phyloP scores from a whole-genome alignment of 2,329 filamentous ascomycete species.

The Fusarium zealandicum region DNA sequence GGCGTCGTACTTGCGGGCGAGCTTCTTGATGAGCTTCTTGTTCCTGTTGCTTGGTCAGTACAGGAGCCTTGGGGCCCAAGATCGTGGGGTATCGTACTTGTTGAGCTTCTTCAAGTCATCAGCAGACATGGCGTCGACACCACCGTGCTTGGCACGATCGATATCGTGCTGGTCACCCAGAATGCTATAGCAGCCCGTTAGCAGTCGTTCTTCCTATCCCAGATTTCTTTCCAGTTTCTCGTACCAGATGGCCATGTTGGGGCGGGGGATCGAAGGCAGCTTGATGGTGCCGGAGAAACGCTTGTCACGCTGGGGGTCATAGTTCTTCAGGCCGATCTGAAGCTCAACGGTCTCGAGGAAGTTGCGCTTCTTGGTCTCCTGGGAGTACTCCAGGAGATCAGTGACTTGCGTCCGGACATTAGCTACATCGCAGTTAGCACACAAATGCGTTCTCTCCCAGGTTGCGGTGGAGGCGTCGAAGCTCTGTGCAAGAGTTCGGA shows the following conservation, averaged over 20 bases:
- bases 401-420: slow-evolving; percentile 95
- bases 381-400: slow-evolving; percentile 93
- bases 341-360: slow-evolving; percentile 95
- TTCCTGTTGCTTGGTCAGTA: slow-evolving; percentile 60
- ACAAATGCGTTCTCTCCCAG: background rate
- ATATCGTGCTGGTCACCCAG: slow-evolving; percentile 90
- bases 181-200: slow-evolving; percentile 52
- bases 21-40: slow-evolving; percentile 99
- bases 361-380: slow-evolving; percentile 95
- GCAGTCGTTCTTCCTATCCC: background rate
- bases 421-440: slow-evolving; percentile 61
- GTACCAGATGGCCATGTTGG: slow-evolving; percentile 83
- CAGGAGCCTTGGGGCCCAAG: too few relatives aligned
- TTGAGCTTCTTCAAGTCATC: slow-evolving; percentile 99
- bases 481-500: background rate
- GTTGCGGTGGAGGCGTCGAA: background rate
- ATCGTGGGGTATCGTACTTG: slow-evolving; percentile 59
- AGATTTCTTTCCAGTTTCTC: slow-evolving; percentile 5
- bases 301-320: slow-evolving; percentile 99
- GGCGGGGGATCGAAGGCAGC: slow-evolving; percentile 89
- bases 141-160: slow-evolving; percentile 99
- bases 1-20: slow-evolving; percentile 99
- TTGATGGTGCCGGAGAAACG: slow-evolving; percentile 99
- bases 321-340: slow-evolving; percentile 97
- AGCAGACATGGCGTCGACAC: slow-evolving; percentile 96